A percentile compares a stretch with the other conserved stretches of the same genome.
phyloP scores from a whole-genome alignment of 2,329 filamentous ascomycete species.

The Fusarium armeniacum region DNA sequence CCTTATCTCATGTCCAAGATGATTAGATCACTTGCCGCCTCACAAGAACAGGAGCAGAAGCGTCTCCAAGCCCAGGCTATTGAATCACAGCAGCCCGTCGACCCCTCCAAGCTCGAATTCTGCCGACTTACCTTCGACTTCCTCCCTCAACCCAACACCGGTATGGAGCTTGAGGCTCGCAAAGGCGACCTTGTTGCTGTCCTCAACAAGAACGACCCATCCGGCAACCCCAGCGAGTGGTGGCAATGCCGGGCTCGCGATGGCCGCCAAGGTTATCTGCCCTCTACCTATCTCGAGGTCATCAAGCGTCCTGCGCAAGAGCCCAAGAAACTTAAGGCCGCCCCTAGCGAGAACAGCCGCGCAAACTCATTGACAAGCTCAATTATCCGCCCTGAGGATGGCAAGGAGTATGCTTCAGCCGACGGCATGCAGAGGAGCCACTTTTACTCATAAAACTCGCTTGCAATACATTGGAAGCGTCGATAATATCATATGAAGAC shows the following conservation, averaged over 20 bases:
- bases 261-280: constrained; percentile 91
- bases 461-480: constrained; percentile 8
- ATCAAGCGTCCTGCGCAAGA: constrained; percentile 67
- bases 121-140: constrained; percentile 97
- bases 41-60: constrained; percentile 85
- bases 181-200: constrained; percentile 97
- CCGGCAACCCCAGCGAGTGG: constrained; percentile 95
- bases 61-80: constrained; percentile 66
- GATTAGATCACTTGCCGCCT: constrained; percentile 85
- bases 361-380: constrained; percentile 66
- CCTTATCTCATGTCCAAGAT: constrained; percentile 98
- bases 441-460: constrained; percentile 65
- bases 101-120: constrained; percentile 94
- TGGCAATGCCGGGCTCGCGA: constrained; percentile 95
- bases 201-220: constrained; percentile 89
- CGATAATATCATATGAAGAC: constrained; percentile 19
- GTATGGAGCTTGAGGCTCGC: constrained; percentile 89
- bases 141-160: constrained; percentile 78
- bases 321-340: constrained; percentile 66
- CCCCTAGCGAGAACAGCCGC: constrained; percentile 62
- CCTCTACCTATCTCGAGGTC: constrained; percentile 89
- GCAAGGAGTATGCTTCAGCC: constrained; percentile 66
- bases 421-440: constrained; percentile 71
- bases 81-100: constrained; percentile 71
- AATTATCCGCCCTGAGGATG: constrained; percentile 55